Base-by-base conservation (phyloP, 2,329 filamentous ascomycete species). In the Kalmusia sp. region DNA sequence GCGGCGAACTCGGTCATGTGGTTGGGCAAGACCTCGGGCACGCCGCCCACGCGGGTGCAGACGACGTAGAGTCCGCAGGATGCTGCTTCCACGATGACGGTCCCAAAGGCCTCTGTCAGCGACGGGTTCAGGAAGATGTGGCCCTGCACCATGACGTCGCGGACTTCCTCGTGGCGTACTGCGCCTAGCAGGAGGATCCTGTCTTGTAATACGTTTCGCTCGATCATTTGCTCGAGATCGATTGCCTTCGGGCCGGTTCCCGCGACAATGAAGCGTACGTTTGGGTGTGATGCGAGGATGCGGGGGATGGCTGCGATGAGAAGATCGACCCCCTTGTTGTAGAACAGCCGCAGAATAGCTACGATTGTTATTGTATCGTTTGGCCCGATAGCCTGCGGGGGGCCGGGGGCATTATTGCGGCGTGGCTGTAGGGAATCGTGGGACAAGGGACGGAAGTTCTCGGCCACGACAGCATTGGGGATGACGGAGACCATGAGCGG, bases 1-100 rank as follows among this genome's bases (percentile, higher is more conserved):
- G 95, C 93, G 19, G 96, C 93, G 71, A 98, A 99, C 0, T 93
- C 91, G 0, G 95, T 98, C 95, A 99, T 99, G 73, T 98, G 92
- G 6, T 88, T 88, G 0, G 95, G 95, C 2, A 99, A 82, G 1
- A 99, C 96, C 74, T 99, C 95, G 2, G 95, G 95, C 54, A 99
- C 98, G 28, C 95, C 95, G 44, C 95, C 95, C 5, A 99, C 95
- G 52, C 93, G 91, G 0, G 95, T 99, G 68, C 92, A 96, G 1
- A 99, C 96, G 3, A 99, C 92, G 68, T 98, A 98, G 1, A 99
- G 79, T 1, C 96, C 96, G 69, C 95, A 99, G 61, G 90, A 95
- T 25, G 95, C 95, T 6, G 95, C 95, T 76, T 99, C 95, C 25
- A 99, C 96, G 51, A 99, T 93, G 58, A 99, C 95, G 0, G 95